A percentile compares a stretch with the other conserved stretches of the same genome.
Evolutionary conservation across 495 filamentous ascomycete genomes (phyloP).

Genomic region (Clavariopsis aquatica): DNA sequence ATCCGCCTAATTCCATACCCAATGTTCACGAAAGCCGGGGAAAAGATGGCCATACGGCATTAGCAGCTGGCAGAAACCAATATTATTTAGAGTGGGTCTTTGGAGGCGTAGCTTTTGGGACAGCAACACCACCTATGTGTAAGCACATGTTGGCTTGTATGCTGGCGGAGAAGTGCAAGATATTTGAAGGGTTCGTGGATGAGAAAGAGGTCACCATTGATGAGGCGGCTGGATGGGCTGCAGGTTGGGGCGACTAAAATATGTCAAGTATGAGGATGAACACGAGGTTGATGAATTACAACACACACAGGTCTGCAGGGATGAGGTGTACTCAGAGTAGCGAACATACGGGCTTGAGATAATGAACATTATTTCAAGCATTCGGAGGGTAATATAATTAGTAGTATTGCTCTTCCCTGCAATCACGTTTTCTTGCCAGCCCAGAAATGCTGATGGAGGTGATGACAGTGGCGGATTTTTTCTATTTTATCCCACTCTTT

Average conservation of each 20-base stretch:
- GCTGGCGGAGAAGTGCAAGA: constrained; percentile 66
- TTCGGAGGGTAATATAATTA: too few relatives aligned
- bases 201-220: constrained; percentile 57
- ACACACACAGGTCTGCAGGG: not conserved
- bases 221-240: constrained; percentile 77
- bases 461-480: too few relatives aligned
- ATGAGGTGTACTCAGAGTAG: too few relatives aligned
- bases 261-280: not conserved
- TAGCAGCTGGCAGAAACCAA: not conserved
- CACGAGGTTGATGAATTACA: not conserved
- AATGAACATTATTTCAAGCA: too few relatives aligned
- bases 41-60: not conserved
- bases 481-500: too few relatives aligned
- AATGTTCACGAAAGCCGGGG: constrained; percentile 2
- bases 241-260: constrained; percentile 53
- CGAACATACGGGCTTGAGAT: too few relatives aligned
- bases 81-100: constrained; percentile 44
- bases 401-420: too few relatives aligned
- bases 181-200: constrained; percentile 59
- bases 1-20: not conserved
- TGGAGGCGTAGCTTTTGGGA: constrained; percentile 53
- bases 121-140: constrained; percentile 62
- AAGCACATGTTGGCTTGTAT: constrained; percentile 89
- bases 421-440: too few relatives aligned
- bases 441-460: too few relatives aligned